Conservation (phyloP, 495 filamentous ascomycete species). For the Penicillium pulvis region DNA sequence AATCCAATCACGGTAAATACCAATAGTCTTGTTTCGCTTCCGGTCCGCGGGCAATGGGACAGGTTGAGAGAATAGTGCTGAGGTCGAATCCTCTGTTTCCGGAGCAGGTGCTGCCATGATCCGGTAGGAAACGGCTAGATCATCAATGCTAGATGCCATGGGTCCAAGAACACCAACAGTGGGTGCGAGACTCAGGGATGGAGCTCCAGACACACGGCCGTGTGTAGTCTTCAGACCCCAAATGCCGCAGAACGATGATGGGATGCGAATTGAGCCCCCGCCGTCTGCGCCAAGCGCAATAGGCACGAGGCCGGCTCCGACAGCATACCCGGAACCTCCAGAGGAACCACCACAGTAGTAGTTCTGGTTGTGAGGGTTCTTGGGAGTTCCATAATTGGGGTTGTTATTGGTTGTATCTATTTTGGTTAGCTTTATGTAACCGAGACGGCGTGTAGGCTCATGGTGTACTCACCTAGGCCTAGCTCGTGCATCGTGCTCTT, state of each 20-base stretch:
- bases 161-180: conserved; percentile 73
- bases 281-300: conserved; percentile 85
- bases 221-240: conserved; percentile 89
- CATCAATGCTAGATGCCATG: conserved; percentile 73
- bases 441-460: not conserved
- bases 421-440: not conserved
- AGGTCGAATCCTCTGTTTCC: conserved; percentile 43
- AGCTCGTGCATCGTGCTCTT: conserved; percentile 94
- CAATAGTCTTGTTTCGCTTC: conserved; percentile 56
- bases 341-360: conserved; percentile 93
- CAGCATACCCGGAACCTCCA: conserved; percentile 78
- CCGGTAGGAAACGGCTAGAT: conserved; percentile 82
- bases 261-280: conserved; percentile 83
- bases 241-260: conserved; percentile 78
- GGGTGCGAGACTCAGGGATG: conserved; percentile 61
- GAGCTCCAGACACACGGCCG: conserved; percentile 66
- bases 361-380: conserved; percentile 75
- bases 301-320: conserved; percentile 74
- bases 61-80: conserved; percentile 53
- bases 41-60: conserved; percentile 18
- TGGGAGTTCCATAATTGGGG: conserved; percentile 74
- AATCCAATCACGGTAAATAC: conserved; percentile 77
- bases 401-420: conserved; percentile 83
- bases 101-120: conserved; percentile 74
- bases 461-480: conserved; percentile 58